Evolutionary conservation across 352 stramenopile species (phyloP).

Genomic region (Pythium insidiosum): DNA sequence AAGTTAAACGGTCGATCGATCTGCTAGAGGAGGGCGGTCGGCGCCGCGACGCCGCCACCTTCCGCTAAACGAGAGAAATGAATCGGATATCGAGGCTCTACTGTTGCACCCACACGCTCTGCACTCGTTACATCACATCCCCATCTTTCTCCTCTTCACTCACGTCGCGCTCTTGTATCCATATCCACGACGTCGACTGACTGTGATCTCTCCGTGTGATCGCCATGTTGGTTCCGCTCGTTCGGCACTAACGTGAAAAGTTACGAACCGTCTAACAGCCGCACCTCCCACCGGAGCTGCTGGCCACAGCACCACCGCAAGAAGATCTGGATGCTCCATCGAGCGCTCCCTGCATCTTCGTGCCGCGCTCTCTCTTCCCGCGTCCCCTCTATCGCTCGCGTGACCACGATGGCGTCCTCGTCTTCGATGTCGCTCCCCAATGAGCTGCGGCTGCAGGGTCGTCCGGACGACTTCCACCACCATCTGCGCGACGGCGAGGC

Average conservation of each 20-base stretch:
- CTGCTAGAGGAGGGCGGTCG: not conserved
- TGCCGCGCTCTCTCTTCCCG: not conserved
- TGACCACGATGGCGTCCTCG: not conserved
- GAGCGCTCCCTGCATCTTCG: not conserved
- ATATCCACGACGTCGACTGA: too few relatives aligned
- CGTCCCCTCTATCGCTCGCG: not conserved
- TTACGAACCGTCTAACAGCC: too few relatives aligned
- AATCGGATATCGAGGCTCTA: not conserved
- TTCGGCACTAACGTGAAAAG: too few relatives aligned
- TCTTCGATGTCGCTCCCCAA: not conserved
- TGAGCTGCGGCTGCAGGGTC: constrained; percentile 14
- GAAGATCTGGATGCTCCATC: constrained; percentile 1
- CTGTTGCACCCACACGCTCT: too few relatives aligned
- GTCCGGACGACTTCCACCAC: constrained; percentile 97
- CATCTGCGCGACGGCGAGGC: constrained; percentile 92
- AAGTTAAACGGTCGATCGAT: constrained; percentile 11
- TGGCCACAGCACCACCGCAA: too few relatives aligned
- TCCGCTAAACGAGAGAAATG: not conserved
- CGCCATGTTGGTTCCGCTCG: too few relatives aligned
- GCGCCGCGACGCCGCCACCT: too few relatives aligned
- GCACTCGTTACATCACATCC: too few relatives aligned
- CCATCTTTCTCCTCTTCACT: too few relatives aligned
- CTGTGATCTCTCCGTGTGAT: too few relatives aligned
- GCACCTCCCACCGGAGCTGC: too few relatives aligned
- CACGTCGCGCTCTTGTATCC: too few relatives aligned